These are phyloP conservation scores for Reticulascus tulasneorum DNA, from an alignment of 2,329 filamentous ascomycete species.

Conservation along the genomic window DNA sequence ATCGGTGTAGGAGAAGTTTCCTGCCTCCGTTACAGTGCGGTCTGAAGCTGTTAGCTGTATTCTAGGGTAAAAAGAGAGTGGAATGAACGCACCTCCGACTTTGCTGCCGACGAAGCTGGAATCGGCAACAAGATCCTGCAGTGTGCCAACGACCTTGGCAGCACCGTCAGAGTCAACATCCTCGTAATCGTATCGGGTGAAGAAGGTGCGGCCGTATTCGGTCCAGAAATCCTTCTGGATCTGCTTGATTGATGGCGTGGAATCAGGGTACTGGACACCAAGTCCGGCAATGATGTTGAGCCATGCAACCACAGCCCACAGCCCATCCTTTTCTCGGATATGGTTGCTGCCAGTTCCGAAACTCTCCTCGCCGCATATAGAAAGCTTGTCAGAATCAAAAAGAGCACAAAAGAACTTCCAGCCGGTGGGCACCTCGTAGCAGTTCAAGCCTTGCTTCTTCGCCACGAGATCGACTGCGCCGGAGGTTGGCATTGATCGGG, in stretches of 20 bases:
- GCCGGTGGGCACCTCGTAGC: conserved; percentile 95
- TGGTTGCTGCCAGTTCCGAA: conserved; percentile 98
- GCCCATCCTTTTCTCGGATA: conserved; percentile 97
- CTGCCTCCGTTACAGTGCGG: conserved; percentile 82
- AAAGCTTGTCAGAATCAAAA: conserved; percentile 91
- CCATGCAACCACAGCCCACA: conserved; percentile 98
- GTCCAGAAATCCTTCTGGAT: conserved; percentile 98
- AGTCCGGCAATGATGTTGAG: conserved; percentile 97
- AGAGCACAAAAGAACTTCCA: conserved; percentile 99
- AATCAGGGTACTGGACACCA: conserved; percentile 72
- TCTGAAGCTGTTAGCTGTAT: conserved; percentile 34
- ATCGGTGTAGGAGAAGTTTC: conserved; percentile 97
- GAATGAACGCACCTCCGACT: conserved; percentile 55
- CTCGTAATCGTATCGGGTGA: conserved; percentile 98
- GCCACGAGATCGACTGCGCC: conserved; percentile 94
- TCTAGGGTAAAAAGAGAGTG: background rate
- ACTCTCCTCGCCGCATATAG: conserved; percentile 97
- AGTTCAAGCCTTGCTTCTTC: conserved; percentile 84
- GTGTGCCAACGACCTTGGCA: conserved; percentile 79
- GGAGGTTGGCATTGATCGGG: conserved; percentile 95
- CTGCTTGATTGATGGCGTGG: conserved; percentile 86
- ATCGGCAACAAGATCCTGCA: conserved; percentile 74
- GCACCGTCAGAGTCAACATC: conserved; percentile 88
- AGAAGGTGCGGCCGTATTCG: conserved; percentile 95
- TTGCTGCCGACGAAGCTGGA: conserved; percentile 75